Evolutionary conservation across 129 eudicot genomes (phyloP), one percentile per base, ranked within the genome.

Genomic region (Ambrosia artemisiifolia): DNA sequence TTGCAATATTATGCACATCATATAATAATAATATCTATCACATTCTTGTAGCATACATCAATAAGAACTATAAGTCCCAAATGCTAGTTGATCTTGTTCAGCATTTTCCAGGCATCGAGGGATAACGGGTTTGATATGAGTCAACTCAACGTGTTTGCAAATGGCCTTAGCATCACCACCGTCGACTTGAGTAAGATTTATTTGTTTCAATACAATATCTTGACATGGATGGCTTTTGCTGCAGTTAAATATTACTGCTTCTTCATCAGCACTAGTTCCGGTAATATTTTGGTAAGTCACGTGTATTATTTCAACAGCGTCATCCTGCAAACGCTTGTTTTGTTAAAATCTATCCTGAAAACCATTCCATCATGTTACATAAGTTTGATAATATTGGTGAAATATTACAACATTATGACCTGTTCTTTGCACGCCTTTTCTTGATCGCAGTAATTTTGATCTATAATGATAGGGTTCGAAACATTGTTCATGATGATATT

Each of bases 371-470:
- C 30, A 17, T 51, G 59, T 51, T 51, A 40, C 44, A 40, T 40
- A 40, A 40, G 44, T 40, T 40, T 38, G 43, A 38, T 38, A 38
- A 38, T 19, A 56, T 38, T 13, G 20, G 53, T 7, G 8, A 40
- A 12, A 36, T 6, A 17, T 18, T 11, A 28, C 14, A 53, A 11
- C 8, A 20, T 17, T 3, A 6, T 72, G 50, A 92, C 95, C 95
- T 85, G 83, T 74, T 84, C 60, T 62, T 80, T 57, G 78, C 97
- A 94, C 3, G 95, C 83, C 34, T 71, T 18, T 11, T 62, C 65
- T 85, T 84, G 81, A 57, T 94, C 99, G 48, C 97, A 94, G n/a
- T 94, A 90, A 44, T 72, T 57, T 70, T 94, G 99, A 63, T 90
- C 94, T 49, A 94, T 86, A 62, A 94, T 88, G 65, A 94, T 90